A percentile compares a stretch with the other conserved stretches of the same genome.
These are phyloP conservation scores for Termitomyces sp. DNA, from an alignment of 768 basidiomycete species.

Conservation along the genomic window DNA sequence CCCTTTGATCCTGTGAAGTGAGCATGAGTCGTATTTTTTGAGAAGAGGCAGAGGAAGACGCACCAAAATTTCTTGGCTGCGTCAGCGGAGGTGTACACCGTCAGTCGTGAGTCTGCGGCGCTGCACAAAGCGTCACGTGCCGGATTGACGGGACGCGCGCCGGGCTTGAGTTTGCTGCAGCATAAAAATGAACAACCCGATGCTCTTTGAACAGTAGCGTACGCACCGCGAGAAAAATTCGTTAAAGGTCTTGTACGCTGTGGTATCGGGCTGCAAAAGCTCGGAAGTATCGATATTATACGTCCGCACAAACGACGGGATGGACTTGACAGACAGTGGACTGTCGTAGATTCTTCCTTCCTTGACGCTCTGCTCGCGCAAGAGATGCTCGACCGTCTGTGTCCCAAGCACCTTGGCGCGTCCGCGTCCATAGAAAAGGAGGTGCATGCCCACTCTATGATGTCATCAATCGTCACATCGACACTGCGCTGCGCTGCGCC, in stretches of 20 bases:
- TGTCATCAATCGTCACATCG: background rate
- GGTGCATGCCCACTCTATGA: conserved; percentile 66
- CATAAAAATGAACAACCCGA: background rate
- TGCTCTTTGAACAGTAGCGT: background rate
- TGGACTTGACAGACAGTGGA: conserved; percentile 48
- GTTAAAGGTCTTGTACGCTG: conserved; percentile 70
- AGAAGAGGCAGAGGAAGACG: conserved; percentile 7
- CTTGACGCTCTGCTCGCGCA: conserved; percentile 57
- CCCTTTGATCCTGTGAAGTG: conserved; percentile 58
- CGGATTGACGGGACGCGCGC: conserved; percentile 57
- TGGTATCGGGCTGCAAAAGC: conserved; percentile 61
- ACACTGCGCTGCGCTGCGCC: no score
- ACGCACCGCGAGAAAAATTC: conserved; percentile 66
- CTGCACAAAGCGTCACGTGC: conserved; percentile 56
- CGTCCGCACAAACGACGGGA: conserved; percentile 54
- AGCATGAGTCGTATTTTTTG: background rate
- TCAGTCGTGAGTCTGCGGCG: conserved; percentile 73
- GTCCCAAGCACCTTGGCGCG: conserved; percentile 49
- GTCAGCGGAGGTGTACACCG: conserved; percentile 59
- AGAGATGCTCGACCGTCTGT: conserved; percentile 45
- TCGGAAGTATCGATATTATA: conserved; percentile 57
- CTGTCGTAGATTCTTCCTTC: conserved; percentile 59
- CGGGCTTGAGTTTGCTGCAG: conserved; percentile 51
- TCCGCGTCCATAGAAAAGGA: conserved; percentile 61
- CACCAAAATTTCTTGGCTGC: conserved; percentile 71